Evolutionary conservation across 352 stramenopile genomes (phyloP).

Genomic region (Phytophthora macrochlamydospora): DNA sequence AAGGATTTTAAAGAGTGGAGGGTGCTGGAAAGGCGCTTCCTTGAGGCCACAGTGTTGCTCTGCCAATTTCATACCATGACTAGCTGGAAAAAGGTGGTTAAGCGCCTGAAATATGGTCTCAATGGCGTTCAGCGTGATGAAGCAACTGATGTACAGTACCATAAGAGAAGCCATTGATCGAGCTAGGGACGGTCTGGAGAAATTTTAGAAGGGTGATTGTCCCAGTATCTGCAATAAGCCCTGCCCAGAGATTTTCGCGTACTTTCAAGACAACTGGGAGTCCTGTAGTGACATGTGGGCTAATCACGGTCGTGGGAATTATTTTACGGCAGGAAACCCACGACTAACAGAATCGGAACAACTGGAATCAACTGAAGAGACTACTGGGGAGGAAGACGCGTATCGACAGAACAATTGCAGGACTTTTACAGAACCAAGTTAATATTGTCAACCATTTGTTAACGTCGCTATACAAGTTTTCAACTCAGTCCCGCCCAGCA

Average conservation of each 20-base stretch:
- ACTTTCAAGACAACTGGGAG: conserved; percentile 13
- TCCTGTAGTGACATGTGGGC: conserved; percentile 11
- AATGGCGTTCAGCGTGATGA: not conserved
- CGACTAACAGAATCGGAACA: conserved; percentile 15
- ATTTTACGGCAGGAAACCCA: conserved; percentile 15
- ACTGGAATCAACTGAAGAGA: conserved; percentile 15
- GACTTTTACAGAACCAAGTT: conserved; percentile 3
- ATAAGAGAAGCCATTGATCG: not conserved
- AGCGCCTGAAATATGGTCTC: not conserved
- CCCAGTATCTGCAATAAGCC: not conserved
- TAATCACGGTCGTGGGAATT: not conserved
- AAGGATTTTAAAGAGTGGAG: conserved; percentile 21
- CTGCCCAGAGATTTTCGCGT: conserved; percentile 1
- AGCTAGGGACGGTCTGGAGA: conserved; percentile 1
- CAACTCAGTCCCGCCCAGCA: conserved; percentile 1
- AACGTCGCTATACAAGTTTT: not conserved
- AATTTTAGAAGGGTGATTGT: conserved; percentile 2
- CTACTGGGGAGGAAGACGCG: conserved; percentile 1
- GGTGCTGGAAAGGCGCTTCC: conserved; percentile 6
- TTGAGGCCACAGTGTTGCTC: not conserved
- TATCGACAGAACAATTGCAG: conserved; percentile 9
- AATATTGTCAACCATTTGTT: conserved; percentile 1
- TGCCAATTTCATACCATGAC: not conserved
- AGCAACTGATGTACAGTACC: conserved; percentile 2
- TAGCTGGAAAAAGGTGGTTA: not conserved